Conservation (phyloP, 2,329 filamentous ascomycete species). For the Dothiorella sarmentorum region DNA sequence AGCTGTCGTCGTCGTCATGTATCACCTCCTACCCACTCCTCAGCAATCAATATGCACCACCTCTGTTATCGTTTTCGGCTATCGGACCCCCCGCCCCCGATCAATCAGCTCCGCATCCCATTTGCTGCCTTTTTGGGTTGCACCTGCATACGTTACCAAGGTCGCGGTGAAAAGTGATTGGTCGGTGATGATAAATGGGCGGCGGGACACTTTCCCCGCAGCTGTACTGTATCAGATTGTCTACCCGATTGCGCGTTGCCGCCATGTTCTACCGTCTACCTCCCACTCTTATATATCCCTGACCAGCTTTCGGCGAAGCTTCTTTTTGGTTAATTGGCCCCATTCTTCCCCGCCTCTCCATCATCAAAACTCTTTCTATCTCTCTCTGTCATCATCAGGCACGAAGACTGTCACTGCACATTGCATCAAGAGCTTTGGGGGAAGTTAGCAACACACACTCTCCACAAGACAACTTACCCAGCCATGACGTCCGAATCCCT, state of each 20-base stretch:
- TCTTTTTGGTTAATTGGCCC: no score
- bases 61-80: background rate
- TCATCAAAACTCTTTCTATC: background rate
- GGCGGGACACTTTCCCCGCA: background rate
- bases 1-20: background rate
- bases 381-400: background rate
- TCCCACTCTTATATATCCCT: no score
- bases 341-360: no score
- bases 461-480: no score
- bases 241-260: no score
- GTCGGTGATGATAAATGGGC: background rate
- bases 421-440: background rate
- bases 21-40: background rate
- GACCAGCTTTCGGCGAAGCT: background rate
- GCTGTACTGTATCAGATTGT: no score
- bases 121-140: background rate
- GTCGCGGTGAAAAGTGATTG: background rate
- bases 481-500: background rate
- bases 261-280: no score
- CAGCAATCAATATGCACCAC: background rate
- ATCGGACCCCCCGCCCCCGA: background rate
- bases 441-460: background rate
- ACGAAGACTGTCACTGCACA: no score
- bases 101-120: background rate
- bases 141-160: background rate